A percentile compares a stretch with the other conserved stretches of the same genome.
Conservation (phyloP, 1,139 yeast genomes). For the Pichia sp. region DNA sequence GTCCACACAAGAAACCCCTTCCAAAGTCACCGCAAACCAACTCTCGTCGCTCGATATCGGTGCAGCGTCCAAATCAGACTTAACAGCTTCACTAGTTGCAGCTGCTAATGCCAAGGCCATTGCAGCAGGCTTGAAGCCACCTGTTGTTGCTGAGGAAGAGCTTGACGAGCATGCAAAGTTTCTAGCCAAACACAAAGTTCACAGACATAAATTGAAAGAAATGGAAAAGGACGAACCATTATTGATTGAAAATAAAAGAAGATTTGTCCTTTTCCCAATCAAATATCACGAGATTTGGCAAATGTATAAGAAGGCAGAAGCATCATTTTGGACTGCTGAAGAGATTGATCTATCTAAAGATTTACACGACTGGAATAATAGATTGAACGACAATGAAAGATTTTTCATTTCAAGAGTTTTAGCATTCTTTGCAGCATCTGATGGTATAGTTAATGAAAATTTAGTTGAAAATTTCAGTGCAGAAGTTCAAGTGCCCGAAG, state of each 20-base stretch:
- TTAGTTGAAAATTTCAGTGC: conserved; percentile 94
- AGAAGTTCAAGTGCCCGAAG: conserved; percentile 96
- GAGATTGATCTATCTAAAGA: conserved; percentile 96
- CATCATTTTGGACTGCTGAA: conserved; percentile 99
- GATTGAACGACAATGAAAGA: conserved; percentile 80
- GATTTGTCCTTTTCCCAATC: conserved; percentile 95
- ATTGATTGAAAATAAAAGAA: conserved; percentile 73
- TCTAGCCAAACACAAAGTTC: conserved; percentile 53
- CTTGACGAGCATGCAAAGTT: conserved; percentile 42
- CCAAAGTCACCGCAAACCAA: conserved; percentile 37
- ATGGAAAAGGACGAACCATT: conserved; percentile 85
- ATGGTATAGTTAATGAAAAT: conserved; percentile 96
- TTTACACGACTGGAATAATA: conserved; percentile 79
- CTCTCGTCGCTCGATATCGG: conserved; percentile 33
- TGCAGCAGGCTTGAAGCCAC: conserved; percentile 18
- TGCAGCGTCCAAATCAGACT: conserved; percentile 27
- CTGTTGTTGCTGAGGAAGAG: conserved; percentile 13
- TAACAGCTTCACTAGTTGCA: conserved; percentile 22
- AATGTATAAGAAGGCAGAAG: conserved; percentile 97
- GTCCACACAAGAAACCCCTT: conserved; percentile 35
- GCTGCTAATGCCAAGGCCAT: conserved; percentile 27
- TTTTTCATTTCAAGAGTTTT: conserved; percentile 83
- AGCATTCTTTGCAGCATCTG: conserved; percentile 98
- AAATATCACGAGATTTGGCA: conserved; percentile 98
- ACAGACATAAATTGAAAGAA: conserved; percentile 65